phyloP scores from a whole-genome alignment of 2,329 filamentous ascomycete genomes.

The Onygenales sp. region DNA sequence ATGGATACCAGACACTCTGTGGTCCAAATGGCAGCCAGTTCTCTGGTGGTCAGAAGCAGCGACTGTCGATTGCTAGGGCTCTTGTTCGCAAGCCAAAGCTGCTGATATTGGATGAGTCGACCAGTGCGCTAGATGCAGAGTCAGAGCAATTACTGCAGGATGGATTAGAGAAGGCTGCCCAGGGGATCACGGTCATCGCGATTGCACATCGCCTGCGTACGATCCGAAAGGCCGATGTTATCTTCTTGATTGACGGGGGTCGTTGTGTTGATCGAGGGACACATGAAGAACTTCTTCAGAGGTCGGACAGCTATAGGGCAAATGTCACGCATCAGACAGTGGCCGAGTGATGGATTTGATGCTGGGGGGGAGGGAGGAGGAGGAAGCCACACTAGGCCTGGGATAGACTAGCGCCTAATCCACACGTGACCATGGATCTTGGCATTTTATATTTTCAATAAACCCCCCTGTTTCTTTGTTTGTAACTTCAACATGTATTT shows the following conservation, averaged over 20 bases:
- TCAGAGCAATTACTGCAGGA: neutral
- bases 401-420: no score
- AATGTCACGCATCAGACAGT: no score
- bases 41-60: neutral
- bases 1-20: neutral
- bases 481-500: no score
- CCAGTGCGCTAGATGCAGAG: neutral
- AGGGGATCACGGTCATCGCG: neutral
- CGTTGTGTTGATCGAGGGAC: neutral
- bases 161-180: neutral
- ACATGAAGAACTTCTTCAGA: neutral
- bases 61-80: neutral
- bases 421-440: no score
- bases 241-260: neutral
- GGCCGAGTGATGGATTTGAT: no score
- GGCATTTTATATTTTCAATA: no score
- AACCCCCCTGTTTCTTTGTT: no score
- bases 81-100: neutral
- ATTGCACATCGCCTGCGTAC: neutral
- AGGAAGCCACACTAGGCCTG: no score
- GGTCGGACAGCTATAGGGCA: no score
- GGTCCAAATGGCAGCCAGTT: neutral
- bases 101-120: slow-evolving; percentile 2
- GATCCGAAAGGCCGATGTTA: neutral
- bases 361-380: no score